Evolutionary conservation across 306 rosid species (phyloP).

Genomic region (Inga leiocalycina): DNA sequence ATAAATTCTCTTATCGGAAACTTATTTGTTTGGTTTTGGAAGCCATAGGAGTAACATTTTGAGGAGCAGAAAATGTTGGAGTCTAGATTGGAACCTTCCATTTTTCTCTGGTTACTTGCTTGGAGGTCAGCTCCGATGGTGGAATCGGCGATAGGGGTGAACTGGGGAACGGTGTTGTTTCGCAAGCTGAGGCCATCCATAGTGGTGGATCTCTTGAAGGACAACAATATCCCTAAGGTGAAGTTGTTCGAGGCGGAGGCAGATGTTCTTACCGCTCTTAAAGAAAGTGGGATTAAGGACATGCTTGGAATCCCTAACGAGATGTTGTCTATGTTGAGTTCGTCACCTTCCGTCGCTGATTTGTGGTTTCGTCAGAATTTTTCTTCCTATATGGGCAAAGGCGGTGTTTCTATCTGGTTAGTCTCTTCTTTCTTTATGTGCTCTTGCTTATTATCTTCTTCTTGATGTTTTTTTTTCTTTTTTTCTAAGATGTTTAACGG

Average conservation of each 20-base stretch:
- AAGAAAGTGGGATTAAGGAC: constrained; percentile 77
- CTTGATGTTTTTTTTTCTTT: no score
- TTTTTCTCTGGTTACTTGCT: no score
- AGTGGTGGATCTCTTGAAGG: constrained; percentile 77
- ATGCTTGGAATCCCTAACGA: constrained; percentile 94
- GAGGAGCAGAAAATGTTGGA: no score
- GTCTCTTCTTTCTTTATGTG: neutral
- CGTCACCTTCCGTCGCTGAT: constrained; percentile 70
- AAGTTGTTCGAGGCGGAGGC: constrained; percentile 88
- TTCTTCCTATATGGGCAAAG: constrained; percentile 62
- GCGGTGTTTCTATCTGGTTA: constrained; percentile 92
- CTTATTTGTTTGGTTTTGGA: no score
- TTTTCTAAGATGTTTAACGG: neutral
- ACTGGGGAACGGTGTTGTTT: constrained; percentile 86
- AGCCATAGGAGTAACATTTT: no score
- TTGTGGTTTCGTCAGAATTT: constrained; percentile 81
- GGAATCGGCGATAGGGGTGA: neutral
- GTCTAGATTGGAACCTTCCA: no score
- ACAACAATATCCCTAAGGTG: constrained; percentile 69
- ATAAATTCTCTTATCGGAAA: no score
- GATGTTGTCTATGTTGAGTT: constrained; percentile 61
- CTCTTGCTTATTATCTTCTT: no score
- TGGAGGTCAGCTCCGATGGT: no score
- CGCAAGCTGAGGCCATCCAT: constrained; percentile 74
- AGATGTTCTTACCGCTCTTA: constrained; percentile 55